A percentile compares a stretch with the other conserved stretches of the same genome.
Conservation (phyloP, 2,329 filamentous ascomycete genomes). For the Zarea fungicola region DNA sequence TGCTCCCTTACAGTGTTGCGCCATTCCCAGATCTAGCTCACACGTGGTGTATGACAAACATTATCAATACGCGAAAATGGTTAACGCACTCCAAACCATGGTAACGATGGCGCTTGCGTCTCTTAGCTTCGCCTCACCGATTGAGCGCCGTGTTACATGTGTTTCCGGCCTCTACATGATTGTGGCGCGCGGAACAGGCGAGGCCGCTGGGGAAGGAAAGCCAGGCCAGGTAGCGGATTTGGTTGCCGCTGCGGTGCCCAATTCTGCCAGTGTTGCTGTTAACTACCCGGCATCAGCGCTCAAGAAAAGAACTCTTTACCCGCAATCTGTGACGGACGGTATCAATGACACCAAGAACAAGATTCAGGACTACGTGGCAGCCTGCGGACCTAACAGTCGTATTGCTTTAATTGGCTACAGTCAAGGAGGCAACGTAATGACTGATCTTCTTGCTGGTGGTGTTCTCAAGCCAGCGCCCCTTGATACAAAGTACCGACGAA, state of each 20-base stretch:
- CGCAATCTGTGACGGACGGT: slow-evolving; percentile 8
- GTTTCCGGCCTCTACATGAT: slow-evolving; percentile 15
- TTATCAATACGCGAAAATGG: too few species aligned
- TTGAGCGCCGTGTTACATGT: slow-evolving; percentile 6
- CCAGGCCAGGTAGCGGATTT: slow-evolving; percentile 5
- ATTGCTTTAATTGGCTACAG: slow-evolving; percentile 15
- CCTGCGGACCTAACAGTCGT: slow-evolving; percentile 7
- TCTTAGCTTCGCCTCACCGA: background rate
- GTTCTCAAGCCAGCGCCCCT: slow-evolving; percentile 14
- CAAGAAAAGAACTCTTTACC: slow-evolving; percentile 7
- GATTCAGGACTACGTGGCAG: slow-evolving; percentile 13
- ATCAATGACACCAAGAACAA: slow-evolving; percentile 13
- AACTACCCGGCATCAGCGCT: slow-evolving; percentile 13
- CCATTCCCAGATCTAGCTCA: too few species aligned
- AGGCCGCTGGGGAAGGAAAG: slow-evolving; percentile 11
- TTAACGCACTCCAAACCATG: too few species aligned
- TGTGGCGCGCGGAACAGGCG: slow-evolving; percentile 12
- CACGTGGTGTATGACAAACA: too few species aligned
- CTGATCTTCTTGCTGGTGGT: slow-evolving; percentile 12
- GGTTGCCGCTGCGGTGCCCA: slow-evolving; percentile 9
- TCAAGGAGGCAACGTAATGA: slow-evolving; percentile 16
- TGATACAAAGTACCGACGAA: slow-evolving; percentile 1
- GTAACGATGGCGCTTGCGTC: background rate
- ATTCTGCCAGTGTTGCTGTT: slow-evolving; percentile 13
- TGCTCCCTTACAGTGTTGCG: too few species aligned